Evolutionary conservation across 768 basidiomycete genomes (phyloP), one percentile per base, ranked within the genome.

Genomic region (Lactarius psammicola): DNA sequence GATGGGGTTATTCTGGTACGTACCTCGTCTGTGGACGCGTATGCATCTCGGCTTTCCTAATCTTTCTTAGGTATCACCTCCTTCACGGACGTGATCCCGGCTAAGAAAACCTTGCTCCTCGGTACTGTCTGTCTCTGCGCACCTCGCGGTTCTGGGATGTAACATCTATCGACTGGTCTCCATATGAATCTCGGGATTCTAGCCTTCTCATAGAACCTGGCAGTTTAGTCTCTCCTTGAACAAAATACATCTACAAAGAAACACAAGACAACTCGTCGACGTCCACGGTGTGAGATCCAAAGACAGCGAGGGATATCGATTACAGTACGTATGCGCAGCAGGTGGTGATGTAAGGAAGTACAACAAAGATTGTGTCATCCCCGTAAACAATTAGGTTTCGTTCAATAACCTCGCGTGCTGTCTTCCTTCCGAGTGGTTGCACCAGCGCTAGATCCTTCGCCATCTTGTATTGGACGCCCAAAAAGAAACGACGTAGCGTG

Each of bases 1-100:
- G 96, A 98, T 75, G 94, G 96, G 62, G 96, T 98, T 23, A 98
- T 98, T 69, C 79, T 98, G 75, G 96, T 97, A 68, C 67, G 56
- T 49, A 7, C 20, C 53, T 66, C 26, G 53, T 59, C 49, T 15
- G 23, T 40, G 26, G 34, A 59, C 56, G 11, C 40, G 3, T 56
- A 38, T 51, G 46, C 26, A 23, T 51, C 62, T 64, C 72, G 64
- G 63, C n/a, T 34, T 60, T 67, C 64, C 30, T 57, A 56, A 44
- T n/a, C 31, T 70, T 56, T 61, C 66, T 66, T 62, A 92, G 90
- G 90, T 92, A 54, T 92, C 90, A 5, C 90, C 90, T 57, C 90
- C 90, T 56, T 85, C 89, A 64, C 85, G 90, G 73, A 85, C 86
- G 77, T 88, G 77, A 80, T 28, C 59, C n/a, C 36, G 40, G 13